These are phyloP conservation scores for Colletotrichum destructivum DNA, from an alignment of 2,329 filamentous ascomycete genomes.

Conservation along the genomic window DNA sequence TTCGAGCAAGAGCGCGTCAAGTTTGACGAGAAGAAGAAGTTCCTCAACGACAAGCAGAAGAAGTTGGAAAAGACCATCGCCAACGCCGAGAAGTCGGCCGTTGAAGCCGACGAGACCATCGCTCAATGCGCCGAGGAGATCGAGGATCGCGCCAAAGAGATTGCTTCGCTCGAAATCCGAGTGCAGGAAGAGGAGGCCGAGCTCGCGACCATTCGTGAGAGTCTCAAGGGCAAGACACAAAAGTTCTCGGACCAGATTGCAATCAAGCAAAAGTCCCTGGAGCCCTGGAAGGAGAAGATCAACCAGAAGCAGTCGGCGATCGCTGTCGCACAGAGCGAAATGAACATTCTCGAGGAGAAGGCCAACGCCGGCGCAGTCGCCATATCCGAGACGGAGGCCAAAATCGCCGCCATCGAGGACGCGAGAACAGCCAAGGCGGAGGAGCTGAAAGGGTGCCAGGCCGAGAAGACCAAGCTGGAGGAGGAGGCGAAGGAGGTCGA, in stretches of 20 bases:
- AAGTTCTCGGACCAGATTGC: slow-evolving; percentile 94
- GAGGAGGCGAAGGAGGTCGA: slow-evolving; percentile 82
- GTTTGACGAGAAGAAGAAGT: slow-evolving; percentile 98
- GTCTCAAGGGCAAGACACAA: slow-evolving; percentile 95
- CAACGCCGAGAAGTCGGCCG: slow-evolving; percentile 80
- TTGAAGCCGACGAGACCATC: slow-evolving; percentile 83
- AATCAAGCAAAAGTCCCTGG: slow-evolving; percentile 90
- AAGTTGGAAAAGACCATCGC: slow-evolving; percentile 92
- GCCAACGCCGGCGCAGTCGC: slow-evolving; percentile 89
- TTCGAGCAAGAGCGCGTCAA: slow-evolving; percentile 98
- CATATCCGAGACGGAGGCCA: slow-evolving; percentile 85
- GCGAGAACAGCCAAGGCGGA: slow-evolving; percentile 78
- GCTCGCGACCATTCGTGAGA: slow-evolving; percentile 85
- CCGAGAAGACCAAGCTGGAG: slow-evolving; percentile 79
- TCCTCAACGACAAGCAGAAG: slow-evolving; percentile 89
- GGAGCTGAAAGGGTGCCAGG: slow-evolving; percentile 83
- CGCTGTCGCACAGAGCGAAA: slow-evolving; percentile 93
- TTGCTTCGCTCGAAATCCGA: slow-evolving; percentile 80
- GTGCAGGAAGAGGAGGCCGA: slow-evolving; percentile 87
- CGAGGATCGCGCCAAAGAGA: slow-evolving; percentile 81
- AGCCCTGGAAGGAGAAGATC: slow-evolving; percentile 97
- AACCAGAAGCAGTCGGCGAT: slow-evolving; percentile 96
- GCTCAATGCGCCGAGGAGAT: slow-evolving; percentile 86
- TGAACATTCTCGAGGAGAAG: slow-evolving; percentile 91
- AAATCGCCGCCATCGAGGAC: slow-evolving; percentile 81